Evolutionary conservation across 768 basidiomycete genomes (phyloP), one percentile per base, ranked within the genome.

Genomic region (Trametes coccinea): DNA sequence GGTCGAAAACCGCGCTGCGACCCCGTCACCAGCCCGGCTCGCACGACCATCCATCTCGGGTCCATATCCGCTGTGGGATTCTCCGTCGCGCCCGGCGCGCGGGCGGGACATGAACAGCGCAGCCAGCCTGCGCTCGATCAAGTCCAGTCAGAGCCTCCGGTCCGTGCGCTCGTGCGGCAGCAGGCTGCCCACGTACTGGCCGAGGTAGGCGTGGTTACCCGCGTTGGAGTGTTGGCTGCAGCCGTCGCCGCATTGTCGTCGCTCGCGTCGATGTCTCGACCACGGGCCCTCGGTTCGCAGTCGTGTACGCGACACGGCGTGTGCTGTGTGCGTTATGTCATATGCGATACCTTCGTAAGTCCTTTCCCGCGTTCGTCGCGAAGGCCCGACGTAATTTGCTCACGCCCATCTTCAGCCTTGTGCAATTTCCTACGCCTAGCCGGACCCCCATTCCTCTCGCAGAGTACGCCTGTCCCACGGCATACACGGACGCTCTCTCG

Each of bases 1-100:
- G 44, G 46, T 33, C 51, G 60, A 51, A 45, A 55, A 55, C 52
- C 53, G 60, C 16, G 16, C 47, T 59, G 11, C 40, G 49, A 33
- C 48, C 43, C 29, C 13, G 59, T 47, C 52, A 31, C 37, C 63
- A 51, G 44, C 57, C 39, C 45, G 39, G 55, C 53, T 63, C 47
- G 69, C 66, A 29, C 69, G 70, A 37, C 74, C 70, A 22, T 44
- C 61, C 31, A 76, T 76, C 56, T 76, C 75, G 10, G 72, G 71
- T 30, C 75, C 75, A 37, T 69, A 72, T 60, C 73, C 74, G 17
- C 64, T 76, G 56, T 73, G 69, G 62, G 70, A 70, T 43, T 55
- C 65, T 8, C 67, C 67, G 29, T 60, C 67, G 46, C 52, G 48
- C 51, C 59, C 51, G 27, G 58, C 47, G 47, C 60, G 27, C 50